phyloP scores from a whole-genome alignment of 2,329 filamentous ascomycete species.

The Microcyclosporella mali region DNA sequence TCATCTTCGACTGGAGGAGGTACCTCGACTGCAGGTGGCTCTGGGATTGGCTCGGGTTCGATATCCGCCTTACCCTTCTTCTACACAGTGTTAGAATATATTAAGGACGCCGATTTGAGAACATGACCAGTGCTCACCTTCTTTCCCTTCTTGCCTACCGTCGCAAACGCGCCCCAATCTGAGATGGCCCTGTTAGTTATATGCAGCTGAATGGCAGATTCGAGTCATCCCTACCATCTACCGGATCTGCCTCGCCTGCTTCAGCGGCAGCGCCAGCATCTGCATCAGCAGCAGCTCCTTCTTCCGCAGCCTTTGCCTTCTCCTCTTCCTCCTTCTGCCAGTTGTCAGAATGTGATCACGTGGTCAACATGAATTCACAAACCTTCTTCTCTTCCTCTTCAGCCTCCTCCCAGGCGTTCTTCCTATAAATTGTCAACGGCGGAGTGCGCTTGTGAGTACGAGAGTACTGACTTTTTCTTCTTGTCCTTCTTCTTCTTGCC shows the following conservation, averaged over 20 bases:
- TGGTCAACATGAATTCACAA: constrained; percentile 1
- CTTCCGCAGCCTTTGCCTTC: constrained; percentile 32
- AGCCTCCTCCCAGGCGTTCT: constrained; percentile 28
- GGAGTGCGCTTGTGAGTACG: not conserved
- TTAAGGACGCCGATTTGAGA: not conserved
- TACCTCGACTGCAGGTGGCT: constrained; percentile 11
- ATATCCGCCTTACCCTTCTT: constrained; percentile 15
- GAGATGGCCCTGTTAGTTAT: not conserved
- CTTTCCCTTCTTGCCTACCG: constrained; percentile 33
- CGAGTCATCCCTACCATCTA: constrained; percentile 16
- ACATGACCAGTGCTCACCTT: constrained; percentile 14
- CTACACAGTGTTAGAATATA: constrained; percentile 1
- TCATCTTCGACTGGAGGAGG: constrained; percentile 16
- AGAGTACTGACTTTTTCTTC: constrained; percentile 28
- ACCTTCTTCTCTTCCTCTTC: constrained; percentile 34
- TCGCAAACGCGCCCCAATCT: constrained; percentile 35
- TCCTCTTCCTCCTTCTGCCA: constrained; percentile 36
- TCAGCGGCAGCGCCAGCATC: constrained; percentile 24
- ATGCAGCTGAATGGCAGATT: not conserved
- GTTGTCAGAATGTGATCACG: constrained; percentile 7
- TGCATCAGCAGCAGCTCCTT: constrained; percentile 28
- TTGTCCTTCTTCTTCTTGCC: constrained; percentile 37
- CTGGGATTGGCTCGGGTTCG: constrained; percentile 18
- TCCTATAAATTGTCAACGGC: constrained; percentile 12
- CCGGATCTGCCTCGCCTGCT: constrained; percentile 23